Conservation (phyloP, 73 alveolate genomes). For the Paramecium tetraurelia region DNA sequence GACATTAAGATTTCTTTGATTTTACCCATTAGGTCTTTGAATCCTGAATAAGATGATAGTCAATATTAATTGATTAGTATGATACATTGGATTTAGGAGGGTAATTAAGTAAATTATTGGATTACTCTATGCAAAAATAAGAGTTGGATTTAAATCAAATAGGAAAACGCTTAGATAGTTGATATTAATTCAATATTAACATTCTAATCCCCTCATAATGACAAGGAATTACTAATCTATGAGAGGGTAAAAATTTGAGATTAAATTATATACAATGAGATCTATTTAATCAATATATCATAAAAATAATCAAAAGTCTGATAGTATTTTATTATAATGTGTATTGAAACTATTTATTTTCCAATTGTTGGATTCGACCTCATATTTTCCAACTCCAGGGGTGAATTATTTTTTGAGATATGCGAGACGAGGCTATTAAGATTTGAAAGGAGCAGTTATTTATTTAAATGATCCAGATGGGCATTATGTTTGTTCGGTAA, state of each 20-base stretch:
- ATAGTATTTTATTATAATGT: background rate
- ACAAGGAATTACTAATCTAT: slow-evolving; percentile 20
- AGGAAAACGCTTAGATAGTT: background rate
- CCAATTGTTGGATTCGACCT: background rate
- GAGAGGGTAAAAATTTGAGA: background rate
- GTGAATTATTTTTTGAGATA: background rate
- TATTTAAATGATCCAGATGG: background rate
- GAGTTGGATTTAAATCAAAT: background rate
- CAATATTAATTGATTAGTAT: background rate
- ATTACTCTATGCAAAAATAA: background rate
- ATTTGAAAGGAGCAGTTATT: slow-evolving; percentile 5
- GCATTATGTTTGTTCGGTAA: background rate
- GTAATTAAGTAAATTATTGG: background rate
- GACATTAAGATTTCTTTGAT: background rate
- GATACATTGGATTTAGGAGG: background rate
- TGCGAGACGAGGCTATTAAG: background rate
- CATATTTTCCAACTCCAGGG: slow-evolving; percentile 33
- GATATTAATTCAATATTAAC: background rate
- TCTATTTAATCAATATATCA: background rate
- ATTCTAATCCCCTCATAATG: background rate
- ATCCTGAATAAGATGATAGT: background rate
- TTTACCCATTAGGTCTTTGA: background rate
- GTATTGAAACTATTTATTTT: slow-evolving; percentile 21
- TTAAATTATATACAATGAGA: background rate
- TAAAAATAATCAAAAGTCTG: background rate